These are phyloP conservation scores for Rhizophora mangle DNA, from an alignment of 345 rosid genomes.

Conservation along the genomic window DNA sequence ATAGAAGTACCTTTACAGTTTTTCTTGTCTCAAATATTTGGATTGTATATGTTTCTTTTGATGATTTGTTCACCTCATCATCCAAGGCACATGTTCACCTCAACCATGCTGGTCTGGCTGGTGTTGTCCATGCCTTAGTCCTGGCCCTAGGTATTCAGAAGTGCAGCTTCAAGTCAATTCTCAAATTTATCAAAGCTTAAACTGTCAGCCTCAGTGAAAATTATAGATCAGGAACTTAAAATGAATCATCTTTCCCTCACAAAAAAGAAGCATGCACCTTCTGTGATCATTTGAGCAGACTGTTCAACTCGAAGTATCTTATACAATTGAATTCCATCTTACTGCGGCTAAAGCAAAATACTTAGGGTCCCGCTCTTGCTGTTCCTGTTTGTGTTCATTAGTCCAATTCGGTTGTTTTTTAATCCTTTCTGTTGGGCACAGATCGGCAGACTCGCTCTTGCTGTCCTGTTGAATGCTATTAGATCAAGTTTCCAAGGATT, in stretches of 20 bases:
- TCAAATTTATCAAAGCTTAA: not conserved
- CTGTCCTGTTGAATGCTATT: too few relatives aligned
- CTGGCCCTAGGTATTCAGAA: not conserved
- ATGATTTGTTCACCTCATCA: slow-evolving; percentile 3
- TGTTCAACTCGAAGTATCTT: too few relatives aligned
- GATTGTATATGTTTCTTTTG: slow-evolving; percentile 3
- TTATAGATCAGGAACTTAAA: not conserved
- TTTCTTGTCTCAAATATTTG: slow-evolving; percentile 5
- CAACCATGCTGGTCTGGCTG: not conserved
- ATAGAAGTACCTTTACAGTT: slow-evolving; percentile 28
- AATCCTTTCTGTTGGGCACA: too few relatives aligned
- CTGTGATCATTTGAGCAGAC: too few relatives aligned
- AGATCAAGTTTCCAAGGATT: too few relatives aligned
- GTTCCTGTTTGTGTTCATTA: too few relatives aligned
- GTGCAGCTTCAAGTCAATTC: not conserved
- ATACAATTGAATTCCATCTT: too few relatives aligned
- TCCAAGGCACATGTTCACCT: not conserved
- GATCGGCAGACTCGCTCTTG: too few relatives aligned
- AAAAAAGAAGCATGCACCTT: too few relatives aligned
- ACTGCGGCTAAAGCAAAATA: too few relatives aligned
- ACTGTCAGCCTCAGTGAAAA: not conserved
- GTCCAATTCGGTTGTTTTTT: too few relatives aligned
- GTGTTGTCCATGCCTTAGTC: not conserved
- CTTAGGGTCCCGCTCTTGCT: too few relatives aligned
- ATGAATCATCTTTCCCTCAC: not conserved